A percentile compares a stretch with the other conserved stretches of the same genome.
phyloP scores from a whole-genome alignment of 2,329 filamentous ascomycete genomes.

The Neofusicoccum sp. region DNA sequence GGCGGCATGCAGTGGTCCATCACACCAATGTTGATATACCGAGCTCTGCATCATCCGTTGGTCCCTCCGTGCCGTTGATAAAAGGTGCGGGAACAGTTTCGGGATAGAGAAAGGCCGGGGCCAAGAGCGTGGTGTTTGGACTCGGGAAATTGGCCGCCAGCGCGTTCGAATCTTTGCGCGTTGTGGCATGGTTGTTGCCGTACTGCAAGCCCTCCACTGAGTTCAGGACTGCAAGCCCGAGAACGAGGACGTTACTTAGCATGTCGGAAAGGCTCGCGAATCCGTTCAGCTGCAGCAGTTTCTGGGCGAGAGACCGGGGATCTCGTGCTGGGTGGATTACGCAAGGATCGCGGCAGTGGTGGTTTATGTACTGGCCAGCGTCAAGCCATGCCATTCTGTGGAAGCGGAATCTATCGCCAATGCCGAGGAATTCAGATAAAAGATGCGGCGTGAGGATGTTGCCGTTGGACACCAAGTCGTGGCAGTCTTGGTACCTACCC shows the following conservation, averaged over 20 bases:
- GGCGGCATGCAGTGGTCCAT: not conserved
- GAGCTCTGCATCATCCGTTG: constrained; percentile 29
- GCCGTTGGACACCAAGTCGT: not conserved
- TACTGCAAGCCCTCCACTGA: constrained; percentile 21
- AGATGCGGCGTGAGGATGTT: not conserved
- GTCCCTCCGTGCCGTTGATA: constrained; percentile 31
- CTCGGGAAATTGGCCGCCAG: constrained; percentile 35
- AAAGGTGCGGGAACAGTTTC: constrained; percentile 30
- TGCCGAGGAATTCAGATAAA: not conserved
- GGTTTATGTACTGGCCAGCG: not conserved
- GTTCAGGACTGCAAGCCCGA: not conserved
- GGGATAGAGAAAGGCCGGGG: constrained; percentile 32
- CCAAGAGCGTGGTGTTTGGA: constrained; percentile 31
- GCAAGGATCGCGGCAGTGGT: not conserved
- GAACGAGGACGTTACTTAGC: not conserved
- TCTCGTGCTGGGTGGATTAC: not conserved
- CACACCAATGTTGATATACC: constrained; percentile 17
- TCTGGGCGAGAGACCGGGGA: not conserved
- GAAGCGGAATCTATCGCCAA: not conserved
- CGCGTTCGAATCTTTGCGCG: constrained; percentile 30
- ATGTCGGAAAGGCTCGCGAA: not conserved
- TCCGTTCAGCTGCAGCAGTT: not conserved
- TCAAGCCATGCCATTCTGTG: not conserved
- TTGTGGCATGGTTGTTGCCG: constrained; percentile 31
- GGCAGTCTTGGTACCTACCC: not conserved